Evolutionary conservation across 1,284 basidiomycete genomes (phyloP), one percentile per base, ranked within the genome.

Genomic region (Ceratobasidium sp.): DNA sequence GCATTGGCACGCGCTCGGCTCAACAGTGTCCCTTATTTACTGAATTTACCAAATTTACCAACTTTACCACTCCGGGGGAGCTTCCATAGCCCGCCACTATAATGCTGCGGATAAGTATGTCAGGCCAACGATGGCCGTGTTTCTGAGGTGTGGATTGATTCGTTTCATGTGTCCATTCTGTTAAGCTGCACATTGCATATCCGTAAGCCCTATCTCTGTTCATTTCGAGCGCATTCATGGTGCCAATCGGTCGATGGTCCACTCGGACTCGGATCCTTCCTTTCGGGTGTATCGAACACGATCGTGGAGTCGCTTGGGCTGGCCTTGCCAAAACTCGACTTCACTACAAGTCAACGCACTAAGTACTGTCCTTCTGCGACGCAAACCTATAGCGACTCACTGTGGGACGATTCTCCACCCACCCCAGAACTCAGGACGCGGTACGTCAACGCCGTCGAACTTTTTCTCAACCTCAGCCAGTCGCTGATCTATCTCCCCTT

Each of bases 321-420:
- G 93, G 45, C 96, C 96, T 19, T 89, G 88, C 96, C 96, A 98
- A 82, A 98, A 98, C 81, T 98, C 96, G 69, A 98, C 86, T 84
- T 92, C 90, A 77, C 89, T 90, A 77, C 17, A 63, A 24, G 36
- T 41, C 29, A 22, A 22, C 24, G 33, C 47, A 56, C 48, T 41
- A 50, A 59, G 53, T 24, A 22, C 11, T 1, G 19, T 3, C 36
- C 11, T 4, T 31, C 14, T 33, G 71, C 63, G 41, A 60, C 60
- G 24, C 51, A 41, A 62, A 64, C 74, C 65, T 47, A 73, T 59
- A 65, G 45, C 9, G 72, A 88, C 91, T 82, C 82, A 97, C 93
- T 89, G 89, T 17, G 98, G 98, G 7, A 98, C 86, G 50, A 99
- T 88, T 78, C 97, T 88, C 91, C 94, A 98, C 1, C 97, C 97